A percentile compares a stretch with the other conserved stretches of the same genome.
Evolutionary conservation across 2,329 filamentous ascomycete genomes (phyloP).

Genomic region (Pestalotiopsis sp.): DNA sequence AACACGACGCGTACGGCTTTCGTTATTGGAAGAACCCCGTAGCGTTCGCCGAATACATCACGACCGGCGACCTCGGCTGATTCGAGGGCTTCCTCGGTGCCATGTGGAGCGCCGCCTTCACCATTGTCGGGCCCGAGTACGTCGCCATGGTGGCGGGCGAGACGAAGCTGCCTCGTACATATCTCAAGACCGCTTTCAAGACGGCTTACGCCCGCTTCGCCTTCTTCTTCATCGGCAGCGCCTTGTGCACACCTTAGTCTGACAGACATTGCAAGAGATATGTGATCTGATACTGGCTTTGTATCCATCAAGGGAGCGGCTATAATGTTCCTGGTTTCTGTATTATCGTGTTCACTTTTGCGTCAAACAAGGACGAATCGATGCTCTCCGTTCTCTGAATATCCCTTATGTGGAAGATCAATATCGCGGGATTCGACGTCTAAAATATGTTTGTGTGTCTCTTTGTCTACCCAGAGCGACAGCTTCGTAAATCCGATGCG

Average conservation of each 20-base stretch:
- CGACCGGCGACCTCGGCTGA: conserved; percentile 60
- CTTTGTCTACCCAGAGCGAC: not conserved
- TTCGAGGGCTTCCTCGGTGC: conserved; percentile 66
- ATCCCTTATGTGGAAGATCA: not conserved
- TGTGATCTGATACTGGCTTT: no score
- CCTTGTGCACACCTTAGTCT: no score
- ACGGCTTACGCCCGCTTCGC: conserved; percentile 63
- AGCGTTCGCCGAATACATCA: conserved; percentile 60
- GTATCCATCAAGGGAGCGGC: no score
- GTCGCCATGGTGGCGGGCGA: conserved; percentile 47
- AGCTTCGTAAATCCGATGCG: not conserved
- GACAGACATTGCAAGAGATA: no score
- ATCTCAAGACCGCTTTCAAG: conserved; percentile 62
- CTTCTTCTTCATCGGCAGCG: conserved; percentile 63
- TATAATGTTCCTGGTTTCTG: no score
- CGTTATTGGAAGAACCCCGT: conserved; percentile 67
- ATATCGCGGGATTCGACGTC: not conserved
- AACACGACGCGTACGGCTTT: conserved; percentile 69
- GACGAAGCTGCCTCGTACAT: conserved; percentile 52
- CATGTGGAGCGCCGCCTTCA: conserved; percentile 52
- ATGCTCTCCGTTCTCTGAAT: not conserved
- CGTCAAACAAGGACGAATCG: not conserved
- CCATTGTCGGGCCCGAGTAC: conserved; percentile 60
- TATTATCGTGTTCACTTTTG: not conserved
- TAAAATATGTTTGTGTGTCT: not conserved